Percentiles rank a stretch among this genome's conserved stretches.
Evolutionary conservation across 352 stramenopile species (phyloP).

Genomic region (Phytopythium mirpurense): DNA sequence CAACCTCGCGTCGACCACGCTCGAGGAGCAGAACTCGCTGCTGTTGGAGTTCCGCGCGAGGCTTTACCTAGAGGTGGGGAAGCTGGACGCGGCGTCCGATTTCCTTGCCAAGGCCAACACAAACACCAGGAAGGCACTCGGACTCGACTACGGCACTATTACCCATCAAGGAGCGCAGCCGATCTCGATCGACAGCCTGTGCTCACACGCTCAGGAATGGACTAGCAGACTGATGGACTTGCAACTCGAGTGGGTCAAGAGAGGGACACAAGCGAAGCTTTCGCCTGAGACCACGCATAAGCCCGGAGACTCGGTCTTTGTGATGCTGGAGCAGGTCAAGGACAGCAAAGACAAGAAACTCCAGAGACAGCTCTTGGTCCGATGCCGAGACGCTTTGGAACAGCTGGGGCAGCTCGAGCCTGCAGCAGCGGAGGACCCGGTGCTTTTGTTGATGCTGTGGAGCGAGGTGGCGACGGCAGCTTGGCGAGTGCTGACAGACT

Average conservation of each 20-base stretch:
- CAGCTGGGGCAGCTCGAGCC: background rate
- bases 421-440: background rate
- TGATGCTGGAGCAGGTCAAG: constrained; percentile 69
- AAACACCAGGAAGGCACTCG: constrained; percentile 54
- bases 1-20: constrained; percentile 34
- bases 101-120: constrained; percentile 79
- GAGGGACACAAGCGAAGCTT: constrained; percentile 58
- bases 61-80: constrained; percentile 78
- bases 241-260: constrained; percentile 60
- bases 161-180: constrained; percentile 2
- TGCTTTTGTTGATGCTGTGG: constrained; percentile 32
- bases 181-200: constrained; percentile 24
- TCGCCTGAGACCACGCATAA: constrained; percentile 35
- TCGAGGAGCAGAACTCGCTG: constrained; percentile 84
- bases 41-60: constrained; percentile 71
- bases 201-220: constrained; percentile 26
- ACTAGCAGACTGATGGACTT: constrained; percentile 48
- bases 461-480: constrained; percentile 35
- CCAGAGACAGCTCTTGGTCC: constrained; percentile 8
- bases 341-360: constrained; percentile 48
- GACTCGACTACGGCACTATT: constrained; percentile 52
- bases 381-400: background rate
- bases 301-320: constrained; percentile 36
- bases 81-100: constrained; percentile 80
- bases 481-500: constrained; percentile 40